Percentiles rank a stretch among this genome's conserved stretches.
These are phyloP conservation scores for Gigaspora rosea DNA, from an alignment of 192 early-diverging fungal genomes.

Conservation along the genomic window DNA sequence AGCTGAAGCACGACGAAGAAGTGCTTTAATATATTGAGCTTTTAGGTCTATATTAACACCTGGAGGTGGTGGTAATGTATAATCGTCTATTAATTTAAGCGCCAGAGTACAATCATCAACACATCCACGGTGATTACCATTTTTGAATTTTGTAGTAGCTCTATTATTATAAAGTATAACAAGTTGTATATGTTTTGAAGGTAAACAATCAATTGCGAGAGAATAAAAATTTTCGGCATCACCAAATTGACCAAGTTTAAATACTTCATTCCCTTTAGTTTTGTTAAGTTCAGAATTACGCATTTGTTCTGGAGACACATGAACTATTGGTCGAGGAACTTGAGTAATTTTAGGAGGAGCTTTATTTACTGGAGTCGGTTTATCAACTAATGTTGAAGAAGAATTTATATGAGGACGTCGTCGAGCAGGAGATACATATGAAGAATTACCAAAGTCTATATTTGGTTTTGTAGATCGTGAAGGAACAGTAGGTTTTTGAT, in stretches of 20 bases:
- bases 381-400: neutral
- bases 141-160: conserved; percentile 78
- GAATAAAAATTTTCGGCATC: conserved; percentile 77
- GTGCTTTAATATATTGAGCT: conserved; percentile 72
- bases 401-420: conserved; percentile 8
- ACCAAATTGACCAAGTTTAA: conserved; percentile 89
- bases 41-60: conserved; percentile 40
- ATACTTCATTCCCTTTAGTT: conserved; percentile 74
- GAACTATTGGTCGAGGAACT: conserved; percentile 42
- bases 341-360: conserved; percentile 26
- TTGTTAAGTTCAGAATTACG: conserved; percentile 47
- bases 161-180: conserved; percentile 83
- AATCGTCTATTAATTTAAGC: conserved; percentile 40
- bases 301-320: conserved; percentile 46
- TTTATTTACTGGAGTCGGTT: conserved; percentile 32
- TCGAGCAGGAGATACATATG: conserved; percentile 39
- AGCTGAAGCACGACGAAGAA: conserved; percentile 77
- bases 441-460: neutral
- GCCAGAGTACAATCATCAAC: conserved; percentile 67
- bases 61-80: conserved; percentile 25
- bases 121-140: conserved; percentile 74
- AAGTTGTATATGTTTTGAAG: conserved; percentile 60
- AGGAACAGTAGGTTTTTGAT: neutral
- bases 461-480: conserved; percentile 4
- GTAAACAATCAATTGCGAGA: conserved; percentile 62